A percentile compares a stretch with the other conserved stretches of the same genome.
Evolutionary conservation across 148 eudicot genomes (phyloP).

Genomic region (Polygonum aviculare): DNA sequence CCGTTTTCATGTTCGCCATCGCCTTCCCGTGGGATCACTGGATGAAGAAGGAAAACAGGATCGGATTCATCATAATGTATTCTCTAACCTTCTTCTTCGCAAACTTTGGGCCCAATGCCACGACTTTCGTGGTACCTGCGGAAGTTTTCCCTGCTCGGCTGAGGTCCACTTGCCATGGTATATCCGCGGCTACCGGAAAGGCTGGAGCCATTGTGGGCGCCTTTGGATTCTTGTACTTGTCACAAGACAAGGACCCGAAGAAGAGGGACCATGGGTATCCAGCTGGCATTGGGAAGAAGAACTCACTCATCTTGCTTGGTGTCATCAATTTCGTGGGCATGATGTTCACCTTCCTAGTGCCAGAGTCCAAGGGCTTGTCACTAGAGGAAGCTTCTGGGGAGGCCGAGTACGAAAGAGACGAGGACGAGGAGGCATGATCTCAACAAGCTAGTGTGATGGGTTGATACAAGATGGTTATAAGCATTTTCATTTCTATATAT

Average conservation of each 20-base stretch:
- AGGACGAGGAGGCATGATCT: no score
- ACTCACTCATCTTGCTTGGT: neutral
- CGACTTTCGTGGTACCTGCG: slow-evolving; percentile 4
- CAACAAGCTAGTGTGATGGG: neutral
- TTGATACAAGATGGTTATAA: neutral
- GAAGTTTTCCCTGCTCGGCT: slow-evolving; percentile 4
- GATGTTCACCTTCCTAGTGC: neutral
- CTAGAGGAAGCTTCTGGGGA: neutral
- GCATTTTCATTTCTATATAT: neutral
- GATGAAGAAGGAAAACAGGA: neutral
- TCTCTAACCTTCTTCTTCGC: slow-evolving; percentile 10
- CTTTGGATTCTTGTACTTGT: slow-evolving; percentile 9
- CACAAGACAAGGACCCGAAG: neutral
- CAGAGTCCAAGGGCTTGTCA: neutral
- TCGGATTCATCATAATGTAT: slow-evolving; percentile 7
- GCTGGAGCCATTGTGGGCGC: slow-evolving; percentile 8
- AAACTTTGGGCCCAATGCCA: slow-evolving; percentile 7
- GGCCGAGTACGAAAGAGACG: neutral
- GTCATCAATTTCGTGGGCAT: neutral
- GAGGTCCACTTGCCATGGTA: slow-evolving; percentile 5
- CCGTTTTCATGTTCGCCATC: slow-evolving; percentile 10
- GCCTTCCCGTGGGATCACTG: slow-evolving; percentile 8
- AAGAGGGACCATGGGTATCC: slow-evolving; percentile 4
- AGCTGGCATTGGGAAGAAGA: slow-evolving; percentile 4
- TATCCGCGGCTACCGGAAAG: slow-evolving; percentile 2